phyloP scores from a whole-genome alignment of 352 stramenopile genomes.

The Lagenidium sp. region DNA sequence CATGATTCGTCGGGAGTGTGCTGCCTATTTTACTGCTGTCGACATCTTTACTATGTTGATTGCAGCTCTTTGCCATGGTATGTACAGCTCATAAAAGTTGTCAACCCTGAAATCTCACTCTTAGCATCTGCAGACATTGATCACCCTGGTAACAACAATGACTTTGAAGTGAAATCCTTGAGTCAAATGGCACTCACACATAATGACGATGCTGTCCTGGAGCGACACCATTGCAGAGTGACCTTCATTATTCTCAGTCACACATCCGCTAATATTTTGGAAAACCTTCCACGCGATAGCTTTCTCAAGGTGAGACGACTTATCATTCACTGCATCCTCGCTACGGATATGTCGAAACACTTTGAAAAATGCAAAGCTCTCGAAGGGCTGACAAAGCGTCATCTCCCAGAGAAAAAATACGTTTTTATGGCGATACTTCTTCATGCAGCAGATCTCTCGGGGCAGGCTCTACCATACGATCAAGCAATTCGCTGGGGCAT shows the following conservation, averaged over 20 bases:
- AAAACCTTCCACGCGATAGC: constrained; percentile 27
- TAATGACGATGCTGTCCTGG: constrained; percentile 74
- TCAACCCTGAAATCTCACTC: no score
- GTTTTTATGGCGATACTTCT: constrained; percentile 52
- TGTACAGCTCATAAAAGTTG: background rate
- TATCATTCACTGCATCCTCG: constrained; percentile 58
- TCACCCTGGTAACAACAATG: constrained; percentile 76
- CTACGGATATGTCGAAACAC: constrained; percentile 71
- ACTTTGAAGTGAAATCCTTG: constrained; percentile 66
- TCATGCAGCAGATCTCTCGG: constrained; percentile 63
- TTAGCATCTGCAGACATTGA: constrained; percentile 48
- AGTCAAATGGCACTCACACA: constrained; percentile 72
- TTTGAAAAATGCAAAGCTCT: constrained; percentile 61
- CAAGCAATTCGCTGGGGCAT: constrained; percentile 50
- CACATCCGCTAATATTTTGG: constrained; percentile 47
- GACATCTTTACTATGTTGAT: constrained; percentile 52
- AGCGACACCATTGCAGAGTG: constrained; percentile 71
- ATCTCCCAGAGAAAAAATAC: constrained; percentile 27
- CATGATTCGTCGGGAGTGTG: constrained; percentile 26
- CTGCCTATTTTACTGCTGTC: constrained; percentile 30
- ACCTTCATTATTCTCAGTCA: constrained; percentile 64
- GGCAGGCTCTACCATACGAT: constrained; percentile 47
- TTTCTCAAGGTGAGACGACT: constrained; percentile 44
- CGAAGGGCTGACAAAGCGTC: constrained; percentile 33
- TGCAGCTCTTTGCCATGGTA: constrained; percentile 42